A percentile compares a stretch with the other conserved stretches of the same genome.
Conservation (phyloP, 179 eudicot genomes). For the Heliamphora pulchella region DNA sequence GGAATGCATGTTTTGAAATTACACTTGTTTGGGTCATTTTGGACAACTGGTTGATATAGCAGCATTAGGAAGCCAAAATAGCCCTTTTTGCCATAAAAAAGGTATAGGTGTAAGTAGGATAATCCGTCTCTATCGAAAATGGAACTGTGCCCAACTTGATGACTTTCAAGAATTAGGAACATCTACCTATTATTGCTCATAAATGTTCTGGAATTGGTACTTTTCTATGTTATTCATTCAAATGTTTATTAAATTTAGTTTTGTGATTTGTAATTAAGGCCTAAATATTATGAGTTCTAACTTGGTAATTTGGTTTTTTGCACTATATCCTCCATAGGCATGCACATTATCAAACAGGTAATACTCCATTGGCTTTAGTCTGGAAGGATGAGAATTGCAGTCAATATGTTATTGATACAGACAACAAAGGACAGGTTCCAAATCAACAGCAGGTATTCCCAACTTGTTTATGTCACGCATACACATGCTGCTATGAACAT, state of each 20-base stretch:
- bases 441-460: conserved; percentile 64
- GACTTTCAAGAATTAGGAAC: not conserved
- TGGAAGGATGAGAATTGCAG: conserved; percentile 98
- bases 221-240: not conserved
- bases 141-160: not conserved
- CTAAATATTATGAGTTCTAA: conserved; percentile 8
- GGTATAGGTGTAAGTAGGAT: not conserved
- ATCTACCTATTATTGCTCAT: not conserved
- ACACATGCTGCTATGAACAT: not conserved
- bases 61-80: not conserved
- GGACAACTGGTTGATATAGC: not conserved
- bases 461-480: not conserved
- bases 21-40: not conserved
- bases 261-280: not conserved
- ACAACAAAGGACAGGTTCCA: conserved; percentile 70
- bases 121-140: not conserved
- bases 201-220: not conserved
- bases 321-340: conserved; percentile 39
- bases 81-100: not conserved
- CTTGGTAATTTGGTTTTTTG: not conserved
- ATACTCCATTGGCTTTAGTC: conserved; percentile 80
- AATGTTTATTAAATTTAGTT: not conserved
- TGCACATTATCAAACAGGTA: conserved; percentile 91
- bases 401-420: conserved; percentile 89
- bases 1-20: not conserved